Conservation (phyloP, 1,284 basidiomycete genomes). For the Kalmanozyma brasiliensis region DNA sequence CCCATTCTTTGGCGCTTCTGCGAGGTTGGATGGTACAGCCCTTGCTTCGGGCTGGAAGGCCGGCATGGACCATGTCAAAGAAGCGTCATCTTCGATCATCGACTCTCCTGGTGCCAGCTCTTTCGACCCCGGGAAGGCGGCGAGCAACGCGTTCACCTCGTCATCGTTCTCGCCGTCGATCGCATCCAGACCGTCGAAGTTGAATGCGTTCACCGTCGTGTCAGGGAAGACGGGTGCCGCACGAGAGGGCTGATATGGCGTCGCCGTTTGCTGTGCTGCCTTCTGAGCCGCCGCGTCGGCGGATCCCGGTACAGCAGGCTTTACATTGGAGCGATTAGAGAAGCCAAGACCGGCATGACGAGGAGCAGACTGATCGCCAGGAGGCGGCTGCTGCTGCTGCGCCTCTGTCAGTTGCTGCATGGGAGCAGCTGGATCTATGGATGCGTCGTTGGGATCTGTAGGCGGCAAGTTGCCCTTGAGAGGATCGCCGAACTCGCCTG, state of each 20-base stretch:
- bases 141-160: conserved; percentile 44
- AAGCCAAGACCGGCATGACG: conserved; percentile 52
- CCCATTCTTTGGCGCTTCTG: neutral
- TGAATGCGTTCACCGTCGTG: conserved; percentile 9
- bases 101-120: conserved; percentile 41
- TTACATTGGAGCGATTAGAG: conserved; percentile 18
- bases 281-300: neutral
- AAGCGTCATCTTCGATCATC: conserved; percentile 31
- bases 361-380: conserved; percentile 14
- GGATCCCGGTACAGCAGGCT: conserved; percentile 9
- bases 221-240: conserved; percentile 10
- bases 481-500: conserved; percentile 42
- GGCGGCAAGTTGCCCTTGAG: conserved; percentile 32
- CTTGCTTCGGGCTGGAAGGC: conserved; percentile 25
- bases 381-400: conserved; percentile 6
- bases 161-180: conserved; percentile 24
- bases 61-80: conserved; percentile 23
- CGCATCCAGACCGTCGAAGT: conserved; percentile 6
- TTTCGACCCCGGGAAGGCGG: conserved; percentile 50
- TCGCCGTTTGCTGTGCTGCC: conserved; percentile 2
- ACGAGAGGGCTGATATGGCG: conserved; percentile 22
- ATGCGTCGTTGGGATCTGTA: conserved; percentile 10
- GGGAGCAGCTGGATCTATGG: conserved; percentile 7
- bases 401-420: conserved; percentile 16
- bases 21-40: neutral